Base-by-base conservation (phyloP, 768 basidiomycete genomes). In the Leccinum rimulosum region DNA sequence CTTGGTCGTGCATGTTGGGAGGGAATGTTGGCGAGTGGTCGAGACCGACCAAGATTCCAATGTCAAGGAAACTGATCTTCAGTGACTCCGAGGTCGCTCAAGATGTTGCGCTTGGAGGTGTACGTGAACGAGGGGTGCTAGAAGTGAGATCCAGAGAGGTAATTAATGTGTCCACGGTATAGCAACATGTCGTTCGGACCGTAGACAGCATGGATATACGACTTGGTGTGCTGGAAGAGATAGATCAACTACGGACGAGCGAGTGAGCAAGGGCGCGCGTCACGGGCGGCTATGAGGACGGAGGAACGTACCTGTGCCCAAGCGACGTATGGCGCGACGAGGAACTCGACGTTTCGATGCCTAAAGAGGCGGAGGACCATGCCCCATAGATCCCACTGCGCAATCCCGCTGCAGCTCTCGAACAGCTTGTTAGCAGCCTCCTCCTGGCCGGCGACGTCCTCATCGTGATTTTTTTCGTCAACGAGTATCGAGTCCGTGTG, bases 61-160 rank as follows among this genome's bases (percentile, higher is more conserved):
- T 83, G 73, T 99, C 97, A 64, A 98, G 85, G 76, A 98, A 96
- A 22, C 70, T 97, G 95, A 69, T 97, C 95, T 65, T 93, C 87
- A 22, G 22, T 22, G 22, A 22, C 22, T 22, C 22, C 22, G 22
- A 22, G 77, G 60, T 88, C 86, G n/a, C 68, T 76, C 58, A 97
- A 78, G 62, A 98, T 79, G 27, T 76, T 71, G 35, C 85, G 82
- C 72, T 97, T 98, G 50, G 93, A 90, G 25, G 88, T 84, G 73
- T 83, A 97, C 14, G 87, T 87, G 77, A 98, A 95, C 1, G 87
- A 81, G 91, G 89, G 48, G 77, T 79, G 47, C 80, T 60, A 36
- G 85, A 80, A 54, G 81, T 73, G 60, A 96, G 85, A 75, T 98
- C 91, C 66, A 98, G 79, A 33, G 87, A 84, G 51, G 89, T 93